These are phyloP conservation scores for Pseudonectria foliicola DNA, from an alignment of 2,329 filamentous ascomycete species.

Conservation along the genomic window DNA sequence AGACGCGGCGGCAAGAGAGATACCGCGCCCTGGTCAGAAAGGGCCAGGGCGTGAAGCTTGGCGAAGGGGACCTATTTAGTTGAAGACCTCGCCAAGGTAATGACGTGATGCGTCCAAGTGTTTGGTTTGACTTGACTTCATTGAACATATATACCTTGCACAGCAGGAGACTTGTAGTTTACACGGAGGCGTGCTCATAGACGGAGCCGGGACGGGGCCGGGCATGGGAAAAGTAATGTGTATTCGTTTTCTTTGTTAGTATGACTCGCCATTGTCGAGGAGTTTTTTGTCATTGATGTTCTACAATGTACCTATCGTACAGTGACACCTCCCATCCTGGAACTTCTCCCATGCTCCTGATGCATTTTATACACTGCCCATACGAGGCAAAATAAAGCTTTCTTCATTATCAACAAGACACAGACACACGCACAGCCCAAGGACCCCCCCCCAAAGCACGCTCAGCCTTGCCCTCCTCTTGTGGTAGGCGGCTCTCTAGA, in stretches of 20 bases:
- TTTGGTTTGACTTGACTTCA: no score
- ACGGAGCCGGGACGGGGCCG: background rate
- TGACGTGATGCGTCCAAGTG: no score
- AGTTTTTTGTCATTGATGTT: constrained; percentile 26
- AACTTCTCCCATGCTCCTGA: constrained; percentile 16
- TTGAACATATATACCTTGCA: constrained; percentile 13
- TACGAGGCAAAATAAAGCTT: constrained; percentile 17
- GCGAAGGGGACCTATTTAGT: constrained; percentile 61
- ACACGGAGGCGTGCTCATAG: constrained; percentile 21
- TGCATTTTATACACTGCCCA: constrained; percentile 26
- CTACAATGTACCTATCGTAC: constrained; percentile 34
- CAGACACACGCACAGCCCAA: constrained; percentile 2
- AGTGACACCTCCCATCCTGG: constrained; percentile 22
- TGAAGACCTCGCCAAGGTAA: constrained; percentile 9
- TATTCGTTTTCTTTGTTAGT: constrained; percentile 9
- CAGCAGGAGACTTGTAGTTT: background rate
- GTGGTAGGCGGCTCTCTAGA: constrained; percentile 29
- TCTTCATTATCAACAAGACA: constrained; percentile 21
- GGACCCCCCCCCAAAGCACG: constrained; percentile 12
- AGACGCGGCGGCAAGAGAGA: constrained; percentile 29
- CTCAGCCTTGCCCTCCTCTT: constrained; percentile 4
- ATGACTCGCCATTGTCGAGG: constrained; percentile 16
- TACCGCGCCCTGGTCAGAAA: constrained; percentile 41
- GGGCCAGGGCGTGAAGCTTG: constrained; percentile 49
- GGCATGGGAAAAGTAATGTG: constrained; percentile 11